Base-by-base conservation (phyloP, 2,329 filamentous ascomycete genomes). In the Cordyceps fumosorosea region DNA sequence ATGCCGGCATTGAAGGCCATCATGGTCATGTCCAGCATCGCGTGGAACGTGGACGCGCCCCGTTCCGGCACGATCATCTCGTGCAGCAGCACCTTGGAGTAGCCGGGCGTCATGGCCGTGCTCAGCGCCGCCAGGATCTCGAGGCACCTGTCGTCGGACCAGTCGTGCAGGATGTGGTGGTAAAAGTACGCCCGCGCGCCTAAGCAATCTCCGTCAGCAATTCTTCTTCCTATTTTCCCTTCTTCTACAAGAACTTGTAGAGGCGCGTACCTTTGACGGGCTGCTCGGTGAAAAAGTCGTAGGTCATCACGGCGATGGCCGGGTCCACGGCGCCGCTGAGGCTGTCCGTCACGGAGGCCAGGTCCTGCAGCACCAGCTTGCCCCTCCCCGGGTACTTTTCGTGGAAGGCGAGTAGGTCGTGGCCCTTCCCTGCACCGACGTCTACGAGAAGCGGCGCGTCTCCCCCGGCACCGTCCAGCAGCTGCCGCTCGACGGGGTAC, bases 251-350 rank as follows among this genome's bases (percentile, higher is more conserved):
- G n/a, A n/a, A n/a, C 18, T 45, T 45, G 16, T n/a, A 24, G 22
- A 26, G 10, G 7, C 7, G 14, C 54, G 12, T 29, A 45, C 55
- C 55, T 14, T 56, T 4, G 0, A 77, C 64, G 2, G 71, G 72
- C 54, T 75, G 73, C 18, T 69, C 65, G 1, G 67, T 69, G 47
- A 72, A 72, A 57, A 69, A 77, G 55, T 78, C 73, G 48, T 77
- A 37, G 71, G 1, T 67, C 60, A 69, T 72, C 71, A 2, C 42
- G 54, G 53, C 69, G 6, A 73, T 68, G 5, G 53, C 62, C 0
- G 67, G 62, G 10, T 66, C 56, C 18, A 74, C 1, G 7, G 20
- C n/a, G 20, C 8, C 52, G 0, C 67, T 37, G 12, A 73, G 68
- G 44, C 40, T 56, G 14, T 64, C 64, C 22, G 66, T 66, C 3